These are phyloP conservation scores for Neurospora pannonica DNA, from an alignment of 495 filamentous ascomycete species.

Conservation along the genomic window DNA sequence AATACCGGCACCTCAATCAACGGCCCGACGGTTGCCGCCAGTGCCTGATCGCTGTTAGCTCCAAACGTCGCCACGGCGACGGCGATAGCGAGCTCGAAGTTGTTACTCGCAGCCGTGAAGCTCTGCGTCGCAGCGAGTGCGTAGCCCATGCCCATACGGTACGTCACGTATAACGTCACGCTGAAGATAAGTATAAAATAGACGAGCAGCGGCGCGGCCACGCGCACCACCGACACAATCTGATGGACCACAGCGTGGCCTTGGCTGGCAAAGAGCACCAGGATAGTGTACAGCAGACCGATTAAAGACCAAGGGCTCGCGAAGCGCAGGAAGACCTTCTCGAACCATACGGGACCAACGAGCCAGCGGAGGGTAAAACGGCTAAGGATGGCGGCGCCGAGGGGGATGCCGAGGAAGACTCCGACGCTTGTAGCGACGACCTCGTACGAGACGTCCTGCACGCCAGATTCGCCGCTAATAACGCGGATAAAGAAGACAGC, in stretches of 20 bases:
- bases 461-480: constrained; percentile 40
- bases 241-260: constrained; percentile 72
- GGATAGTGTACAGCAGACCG: constrained; percentile 76
- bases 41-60: constrained; percentile 67
- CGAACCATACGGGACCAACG: constrained; percentile 50
- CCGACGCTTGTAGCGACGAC: constrained; percentile 71
- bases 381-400: constrained; percentile 70
- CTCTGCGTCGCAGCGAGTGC: constrained; percentile 66
- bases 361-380: constrained; percentile 52
- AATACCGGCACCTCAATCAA: constrained; percentile 87
- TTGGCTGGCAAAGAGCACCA: constrained; percentile 78
- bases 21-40: constrained; percentile 85
- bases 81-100: constrained; percentile 90
- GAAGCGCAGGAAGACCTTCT: constrained; percentile 59
- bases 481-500: constrained; percentile 69
- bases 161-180: constrained; percentile 48
- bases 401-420: constrained; percentile 77
- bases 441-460: constrained; percentile 48
- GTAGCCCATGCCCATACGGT: constrained; percentile 65
- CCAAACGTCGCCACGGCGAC: constrained; percentile 83
- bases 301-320: constrained; percentile 67
- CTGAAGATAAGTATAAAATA: constrained; percentile 74
- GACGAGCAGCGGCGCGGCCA: constrained; percentile 68
- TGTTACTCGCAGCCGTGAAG: constrained; percentile 92
- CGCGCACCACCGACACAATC: constrained; percentile 71